Evolutionary conservation across 2,329 filamentous ascomycete genomes (phyloP), one percentile per base, ranked within the genome.

Genomic region (Fusarium albidum): DNA sequence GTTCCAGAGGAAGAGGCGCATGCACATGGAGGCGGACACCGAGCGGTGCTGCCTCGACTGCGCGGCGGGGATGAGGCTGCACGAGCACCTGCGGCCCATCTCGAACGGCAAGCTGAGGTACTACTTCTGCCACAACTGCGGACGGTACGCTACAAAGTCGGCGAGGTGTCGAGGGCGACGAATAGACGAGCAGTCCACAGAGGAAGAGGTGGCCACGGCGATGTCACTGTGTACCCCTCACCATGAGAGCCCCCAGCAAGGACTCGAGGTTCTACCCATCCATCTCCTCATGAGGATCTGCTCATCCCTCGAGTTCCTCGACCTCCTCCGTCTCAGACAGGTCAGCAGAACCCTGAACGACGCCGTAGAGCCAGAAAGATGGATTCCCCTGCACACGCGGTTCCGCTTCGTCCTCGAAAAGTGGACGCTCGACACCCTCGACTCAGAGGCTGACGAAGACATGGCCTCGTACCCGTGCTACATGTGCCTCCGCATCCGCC

Each of bases 61-160:
- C n/a, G 31, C 48, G 13, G 63, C 45, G 5, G 32, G 14, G 37
- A 15, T 52, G 5, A 51, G 35, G 13, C 6, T 32, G 1, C 41
- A 34, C 1, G 29, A 21, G 1, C 61, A 65, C 34, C 29, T 59
- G 29, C 11, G 21, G 14, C 12, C 43, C 9, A 27, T 50, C 6
- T 28, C 34, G 4, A 49, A 54, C 13, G 50, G 54, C 1, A 57
- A 26, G 17, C 7, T 65, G n/a, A 26, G 5, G 9, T 65, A 65
- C 14, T 65, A 63, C 33, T 54, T 59, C 27, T 65, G 63, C n/a
- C 57, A 59, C 34, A 63, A 61, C 27, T 65, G 61, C 25, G 49
- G 59, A 9, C 27, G 41, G 10, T 55, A 43, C 42, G 33, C 34
- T 12, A 65, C 57, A 7, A 28, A 27, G n/a, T 63, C 62, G 13